Conservation (phyloP, 2,329 filamentous ascomycete species). For the Colletotrichum destructivum region DNA sequence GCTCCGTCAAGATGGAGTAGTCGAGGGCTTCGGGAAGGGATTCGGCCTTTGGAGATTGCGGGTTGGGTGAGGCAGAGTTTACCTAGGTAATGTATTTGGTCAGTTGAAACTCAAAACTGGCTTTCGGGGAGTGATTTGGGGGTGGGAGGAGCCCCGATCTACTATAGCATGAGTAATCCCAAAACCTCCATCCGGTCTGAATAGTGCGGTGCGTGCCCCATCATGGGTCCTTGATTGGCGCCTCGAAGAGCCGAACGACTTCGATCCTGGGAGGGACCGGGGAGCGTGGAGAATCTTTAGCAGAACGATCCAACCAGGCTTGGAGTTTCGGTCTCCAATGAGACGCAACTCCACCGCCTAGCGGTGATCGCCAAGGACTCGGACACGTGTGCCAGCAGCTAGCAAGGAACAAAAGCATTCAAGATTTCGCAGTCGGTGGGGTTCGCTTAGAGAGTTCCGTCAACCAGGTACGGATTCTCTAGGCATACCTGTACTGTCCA, state of each 20-base stretch:
- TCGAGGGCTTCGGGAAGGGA: neutral
- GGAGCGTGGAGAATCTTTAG: slow-evolving; percentile 7
- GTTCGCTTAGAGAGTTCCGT: too few relatives aligned
- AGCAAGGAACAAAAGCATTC: neutral
- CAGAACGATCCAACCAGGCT: neutral
- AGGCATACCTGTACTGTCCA: too few relatives aligned
- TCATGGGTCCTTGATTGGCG: neutral
- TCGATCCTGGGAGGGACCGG: neutral
- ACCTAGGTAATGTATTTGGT: neutral
- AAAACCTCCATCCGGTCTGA: too few relatives aligned
- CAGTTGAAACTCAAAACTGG: neutral
- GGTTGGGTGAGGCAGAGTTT: neutral
- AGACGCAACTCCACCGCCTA: neutral
- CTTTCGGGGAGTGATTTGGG: neutral
- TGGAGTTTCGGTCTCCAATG: neutral
- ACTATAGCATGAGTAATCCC: too few relatives aligned
- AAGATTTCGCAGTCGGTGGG: too few relatives aligned
- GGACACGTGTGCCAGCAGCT: slow-evolving; percentile 4
- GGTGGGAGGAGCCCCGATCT: too few relatives aligned
- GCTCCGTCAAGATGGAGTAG: neutral
- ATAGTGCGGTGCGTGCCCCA: neutral
- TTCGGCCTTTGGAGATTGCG: neutral
- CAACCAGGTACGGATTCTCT: too few relatives aligned
- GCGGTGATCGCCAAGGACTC: neutral
- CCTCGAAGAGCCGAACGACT: neutral